These are phyloP conservation scores for Russula lepida DNA, from an alignment of 768 basidiomycete species.

Conservation along the genomic window DNA sequence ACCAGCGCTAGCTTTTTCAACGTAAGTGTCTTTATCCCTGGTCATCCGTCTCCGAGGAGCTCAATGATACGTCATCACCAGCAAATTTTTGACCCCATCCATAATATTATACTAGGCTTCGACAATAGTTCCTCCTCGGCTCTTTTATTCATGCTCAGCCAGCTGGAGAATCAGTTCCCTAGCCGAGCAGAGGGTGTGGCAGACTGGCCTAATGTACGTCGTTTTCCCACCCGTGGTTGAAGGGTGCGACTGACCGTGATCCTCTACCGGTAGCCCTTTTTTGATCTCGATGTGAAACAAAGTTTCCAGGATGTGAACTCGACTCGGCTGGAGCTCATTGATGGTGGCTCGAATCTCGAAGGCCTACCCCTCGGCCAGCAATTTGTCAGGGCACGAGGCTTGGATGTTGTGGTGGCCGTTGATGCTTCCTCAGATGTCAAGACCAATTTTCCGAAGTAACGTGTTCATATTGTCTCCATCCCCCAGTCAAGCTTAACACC, in stretches of 20 bases:
- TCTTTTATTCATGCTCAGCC: slow-evolving; percentile 41
- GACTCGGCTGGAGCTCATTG: slow-evolving; percentile 54
- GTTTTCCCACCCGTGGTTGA: slow-evolving; percentile 1
- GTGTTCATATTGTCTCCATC: slow-evolving; percentile 23
- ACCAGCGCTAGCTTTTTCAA: slow-evolving; percentile 65
- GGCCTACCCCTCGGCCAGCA: slow-evolving; percentile 65
- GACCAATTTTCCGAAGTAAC: slow-evolving; percentile 60
- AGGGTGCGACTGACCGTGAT: background rate
- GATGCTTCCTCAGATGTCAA: slow-evolving; percentile 55
- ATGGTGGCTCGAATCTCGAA: slow-evolving; percentile 64
- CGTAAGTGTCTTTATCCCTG: slow-evolving; percentile 27
- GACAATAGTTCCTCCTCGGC: slow-evolving; percentile 30
- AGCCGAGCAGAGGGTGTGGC: slow-evolving; percentile 52
- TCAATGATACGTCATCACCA: slow-evolving; percentile 17
- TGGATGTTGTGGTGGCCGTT: slow-evolving; percentile 72
- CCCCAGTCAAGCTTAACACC: slow-evolving; percentile 10
- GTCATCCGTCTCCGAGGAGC: background rate
- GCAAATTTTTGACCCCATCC: slow-evolving; percentile 43
- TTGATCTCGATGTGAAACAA: slow-evolving; percentile 34
- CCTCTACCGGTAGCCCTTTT: slow-evolving; percentile 35
- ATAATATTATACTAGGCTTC: slow-evolving; percentile 36
- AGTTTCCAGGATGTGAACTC: slow-evolving; percentile 49
- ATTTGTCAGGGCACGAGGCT: slow-evolving; percentile 53
- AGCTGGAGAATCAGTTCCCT: slow-evolving; percentile 40
- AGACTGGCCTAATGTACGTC: slow-evolving; percentile 52